A percentile compares a stretch with the other conserved stretches of the same genome.
Evolutionary conservation across 352 stramenopile genomes (phyloP).

Genomic region (Phytophthora agathidicida): DNA sequence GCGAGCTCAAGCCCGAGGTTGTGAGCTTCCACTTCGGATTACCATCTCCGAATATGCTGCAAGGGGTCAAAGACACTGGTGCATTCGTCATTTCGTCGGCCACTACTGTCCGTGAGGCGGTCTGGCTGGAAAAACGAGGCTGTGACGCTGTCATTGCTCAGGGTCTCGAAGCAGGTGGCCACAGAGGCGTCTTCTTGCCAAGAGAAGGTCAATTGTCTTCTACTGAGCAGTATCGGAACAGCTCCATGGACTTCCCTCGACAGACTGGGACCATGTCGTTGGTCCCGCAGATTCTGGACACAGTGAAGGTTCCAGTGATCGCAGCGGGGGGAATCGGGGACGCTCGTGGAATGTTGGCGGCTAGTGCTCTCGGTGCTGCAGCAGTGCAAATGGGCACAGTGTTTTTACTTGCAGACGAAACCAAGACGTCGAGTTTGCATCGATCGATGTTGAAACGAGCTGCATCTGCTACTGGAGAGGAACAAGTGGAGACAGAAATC

Average conservation of each 20-base stretch:
- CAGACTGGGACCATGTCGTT: slow-evolving; percentile 53
- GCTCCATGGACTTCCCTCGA: slow-evolving; percentile 30
- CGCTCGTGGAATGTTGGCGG: slow-evolving; percentile 42
- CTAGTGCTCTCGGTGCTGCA: slow-evolving; percentile 48
- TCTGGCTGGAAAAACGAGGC: slow-evolving; percentile 31
- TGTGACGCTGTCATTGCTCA: slow-evolving; percentile 66
- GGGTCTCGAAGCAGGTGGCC: slow-evolving; percentile 62
- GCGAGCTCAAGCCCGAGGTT: slow-evolving; percentile 54
- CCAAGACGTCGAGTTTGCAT: slow-evolving; percentile 37
- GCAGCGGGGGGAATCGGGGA: slow-evolving; percentile 65
- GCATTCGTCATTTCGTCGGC: slow-evolving; percentile 51
- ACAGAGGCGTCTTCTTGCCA: slow-evolving; percentile 56
- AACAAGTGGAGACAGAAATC: slow-evolving; percentile 25
- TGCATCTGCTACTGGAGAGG: slow-evolving; percentile 22
- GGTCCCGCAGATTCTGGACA: slow-evolving; percentile 52
- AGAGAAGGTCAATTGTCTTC: slow-evolving; percentile 7
- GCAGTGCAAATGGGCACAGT: slow-evolving; percentile 70
- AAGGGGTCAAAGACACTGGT: slow-evolving; percentile 42
- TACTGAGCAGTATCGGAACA: slow-evolving; percentile 23
- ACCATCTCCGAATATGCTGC: slow-evolving; percentile 30
- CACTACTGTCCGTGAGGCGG: slow-evolving; percentile 46
- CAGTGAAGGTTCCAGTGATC: slow-evolving; percentile 51
- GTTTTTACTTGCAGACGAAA: slow-evolving; percentile 59
- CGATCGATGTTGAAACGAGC: slow-evolving; percentile 41
- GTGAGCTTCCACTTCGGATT: slow-evolving; percentile 78